These are phyloP conservation scores for Kuraishia floccosa DNA, from an alignment of 805 yeast genomes.

Conservation along the genomic window DNA sequence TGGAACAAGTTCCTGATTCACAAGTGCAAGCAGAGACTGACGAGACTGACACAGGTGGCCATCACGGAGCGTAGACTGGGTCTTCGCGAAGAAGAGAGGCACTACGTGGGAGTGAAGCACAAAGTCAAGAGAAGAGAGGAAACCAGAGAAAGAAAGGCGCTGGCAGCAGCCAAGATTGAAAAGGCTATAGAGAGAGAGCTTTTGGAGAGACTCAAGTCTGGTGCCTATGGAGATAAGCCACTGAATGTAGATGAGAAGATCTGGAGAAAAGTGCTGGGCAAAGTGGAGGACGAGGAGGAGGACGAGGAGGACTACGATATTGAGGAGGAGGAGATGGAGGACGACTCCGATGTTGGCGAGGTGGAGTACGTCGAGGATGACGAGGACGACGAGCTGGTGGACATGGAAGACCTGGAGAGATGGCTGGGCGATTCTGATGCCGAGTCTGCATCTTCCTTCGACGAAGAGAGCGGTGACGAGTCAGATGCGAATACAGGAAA, in stretches of 20 bases:
- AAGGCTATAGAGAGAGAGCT: slow-evolving; percentile 94
- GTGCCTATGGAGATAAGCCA: slow-evolving; percentile 98
- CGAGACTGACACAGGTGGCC: slow-evolving; percentile 90
- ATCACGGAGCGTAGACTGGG: slow-evolving; percentile 92
- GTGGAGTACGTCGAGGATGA: slow-evolving; percentile 87
- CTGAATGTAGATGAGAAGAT: slow-evolving; percentile 91
- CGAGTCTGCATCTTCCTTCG: slow-evolving; percentile 22
- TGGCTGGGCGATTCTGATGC: slow-evolving; percentile 56
- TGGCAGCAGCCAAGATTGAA: slow-evolving; percentile 94
- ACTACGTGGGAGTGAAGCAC: slow-evolving; percentile 83
- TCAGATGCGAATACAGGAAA: slow-evolving; percentile 24
- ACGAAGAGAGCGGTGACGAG: slow-evolving; percentile 16
- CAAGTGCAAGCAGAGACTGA: slow-evolving; percentile 92
- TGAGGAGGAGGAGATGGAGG: slow-evolving; percentile 32
- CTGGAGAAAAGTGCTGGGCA: slow-evolving; percentile 89
- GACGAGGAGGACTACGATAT: slow-evolving; percentile 51
- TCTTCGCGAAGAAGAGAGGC: slow-evolving; percentile 83
- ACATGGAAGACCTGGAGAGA: slow-evolving; percentile 84
- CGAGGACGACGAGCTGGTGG: slow-evolving; percentile 81
- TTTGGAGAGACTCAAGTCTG: slow-evolving; percentile 88
- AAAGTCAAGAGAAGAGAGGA: slow-evolving; percentile 93
- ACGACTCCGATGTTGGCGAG: slow-evolving; percentile 56
- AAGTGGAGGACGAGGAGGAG: slow-evolving; percentile 52
- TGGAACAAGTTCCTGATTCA: slow-evolving; percentile 91
- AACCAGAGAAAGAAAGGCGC: slow-evolving; percentile 91